Evolutionary conservation across 352 stramenopile species (phyloP).

Genomic region (Phytopythium chamaehyphon): DNA sequence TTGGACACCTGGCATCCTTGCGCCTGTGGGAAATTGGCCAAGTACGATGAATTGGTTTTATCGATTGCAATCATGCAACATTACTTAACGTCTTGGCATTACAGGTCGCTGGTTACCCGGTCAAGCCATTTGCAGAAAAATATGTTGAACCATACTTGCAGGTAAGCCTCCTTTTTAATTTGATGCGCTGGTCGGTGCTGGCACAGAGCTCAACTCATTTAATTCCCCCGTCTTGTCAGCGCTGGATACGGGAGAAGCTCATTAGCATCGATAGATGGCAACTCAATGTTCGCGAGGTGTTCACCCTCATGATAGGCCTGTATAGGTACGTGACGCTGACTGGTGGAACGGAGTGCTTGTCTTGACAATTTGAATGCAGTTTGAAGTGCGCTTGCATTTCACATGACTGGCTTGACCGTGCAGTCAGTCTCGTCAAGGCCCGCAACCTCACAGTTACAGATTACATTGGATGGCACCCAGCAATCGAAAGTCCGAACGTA

Average conservation of each 20-base stretch:
- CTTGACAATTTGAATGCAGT: too few species aligned
- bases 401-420: slow-evolving; percentile 46
- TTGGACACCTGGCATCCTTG: slow-evolving; percentile 70
- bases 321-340: slow-evolving; percentile 45
- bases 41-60: slow-evolving; percentile 13
- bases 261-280: slow-evolving; percentile 29
- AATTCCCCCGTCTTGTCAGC: slow-evolving; percentile 20
- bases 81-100: not conserved
- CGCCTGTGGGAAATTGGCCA: slow-evolving; percentile 65
- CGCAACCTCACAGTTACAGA: slow-evolving; percentile 72
- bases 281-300: slow-evolving; percentile 66
- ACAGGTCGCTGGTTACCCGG: slow-evolving; percentile 72
- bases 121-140: slow-evolving; percentile 76
- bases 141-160: slow-evolving; percentile 73
- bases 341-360: too few species aligned
- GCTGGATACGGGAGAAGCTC: slow-evolving; percentile 79
- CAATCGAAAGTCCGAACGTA: slow-evolving; percentile 65
- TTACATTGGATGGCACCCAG: slow-evolving; percentile 78
- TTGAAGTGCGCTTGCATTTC: slow-evolving; percentile 61
- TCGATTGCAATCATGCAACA: not conserved
- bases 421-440: slow-evolving; percentile 46
- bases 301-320: slow-evolving; percentile 73
- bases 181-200: too few species aligned
- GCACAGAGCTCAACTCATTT: not conserved
- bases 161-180: slow-evolving; percentile 9